Evolutionary conservation across 129 eudicot species (phyloP).

Genomic region (Artemisia tridentata): DNA sequence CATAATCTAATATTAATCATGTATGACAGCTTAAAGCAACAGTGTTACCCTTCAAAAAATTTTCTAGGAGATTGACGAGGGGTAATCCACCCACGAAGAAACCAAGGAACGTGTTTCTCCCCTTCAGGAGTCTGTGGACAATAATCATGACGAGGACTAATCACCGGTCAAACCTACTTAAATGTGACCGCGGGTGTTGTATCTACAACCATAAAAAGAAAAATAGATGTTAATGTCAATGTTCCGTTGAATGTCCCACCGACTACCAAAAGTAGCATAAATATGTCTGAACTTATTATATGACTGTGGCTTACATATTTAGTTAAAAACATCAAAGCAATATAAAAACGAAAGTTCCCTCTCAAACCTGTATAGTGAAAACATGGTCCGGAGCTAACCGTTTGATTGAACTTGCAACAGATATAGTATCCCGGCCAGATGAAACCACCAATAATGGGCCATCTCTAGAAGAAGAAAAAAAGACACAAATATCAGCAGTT

Average conservation of each 20-base stretch:
- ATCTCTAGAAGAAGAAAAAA: constrained; percentile 47
- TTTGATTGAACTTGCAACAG: constrained; percentile 67
- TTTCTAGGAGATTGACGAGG: constrained; percentile 65
- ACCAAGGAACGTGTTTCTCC: constrained; percentile 60
- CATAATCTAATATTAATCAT: background rate
- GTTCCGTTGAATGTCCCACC: background rate
- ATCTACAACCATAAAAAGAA: constrained; percentile 42
- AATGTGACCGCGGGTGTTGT: constrained; percentile 74
- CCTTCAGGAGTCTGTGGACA: constrained; percentile 74
- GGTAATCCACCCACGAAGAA: constrained; percentile 73
- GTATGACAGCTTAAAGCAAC: background rate
- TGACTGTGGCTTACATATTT: too few species aligned
- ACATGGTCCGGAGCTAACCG: constrained; percentile 75
- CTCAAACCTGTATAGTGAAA: constrained; percentile 76
- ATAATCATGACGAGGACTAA: constrained; percentile 83
- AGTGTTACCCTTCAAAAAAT: constrained; percentile 32
- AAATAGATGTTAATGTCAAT: background rate
- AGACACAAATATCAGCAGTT: constrained; percentile 2
- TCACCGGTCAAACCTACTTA: constrained; percentile 74
- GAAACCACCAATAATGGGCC: constrained; percentile 89
- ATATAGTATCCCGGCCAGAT: constrained; percentile 77
- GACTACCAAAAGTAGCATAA: background rate
- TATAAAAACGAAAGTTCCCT: background rate
- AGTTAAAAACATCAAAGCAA: background rate
- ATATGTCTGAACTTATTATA: background rate